Evolutionary conservation across 2,329 filamentous ascomycete species (phyloP).

Genomic region (Coniochaeta sp.): DNA sequence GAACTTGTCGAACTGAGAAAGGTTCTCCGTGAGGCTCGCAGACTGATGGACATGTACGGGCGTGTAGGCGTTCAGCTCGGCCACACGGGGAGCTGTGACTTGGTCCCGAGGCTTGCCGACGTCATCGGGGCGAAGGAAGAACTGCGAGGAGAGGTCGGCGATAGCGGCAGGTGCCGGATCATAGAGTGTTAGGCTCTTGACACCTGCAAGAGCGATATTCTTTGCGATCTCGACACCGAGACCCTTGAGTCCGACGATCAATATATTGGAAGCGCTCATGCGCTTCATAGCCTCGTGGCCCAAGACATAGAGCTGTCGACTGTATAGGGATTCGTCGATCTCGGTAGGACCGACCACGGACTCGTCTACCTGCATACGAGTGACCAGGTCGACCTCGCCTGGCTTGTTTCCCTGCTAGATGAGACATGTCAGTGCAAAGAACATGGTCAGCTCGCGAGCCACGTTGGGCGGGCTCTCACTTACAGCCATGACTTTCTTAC

Average conservation of each 20-base stretch:
- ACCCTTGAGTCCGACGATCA: constrained; percentile 86
- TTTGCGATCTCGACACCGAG: constrained; percentile 97
- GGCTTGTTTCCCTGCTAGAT: constrained; percentile 40
- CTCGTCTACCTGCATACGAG: constrained; percentile 59
- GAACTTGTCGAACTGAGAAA: constrained; percentile 80
- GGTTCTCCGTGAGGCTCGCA: constrained; percentile 60
- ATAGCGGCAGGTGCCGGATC: constrained; percentile 81
- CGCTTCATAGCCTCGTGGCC: constrained; percentile 91
- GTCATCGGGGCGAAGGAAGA: constrained; percentile 85
- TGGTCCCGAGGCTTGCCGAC: constrained; percentile 86
- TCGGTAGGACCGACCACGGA: constrained; percentile 47
- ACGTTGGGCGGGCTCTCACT: constrained; percentile 20
- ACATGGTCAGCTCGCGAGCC: background rate
- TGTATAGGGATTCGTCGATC: constrained; percentile 69
- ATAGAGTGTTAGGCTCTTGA: constrained; percentile 92
- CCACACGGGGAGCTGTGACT: constrained; percentile 80
- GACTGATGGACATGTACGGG: constrained; percentile 73
- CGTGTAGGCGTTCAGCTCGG: constrained; percentile 94
- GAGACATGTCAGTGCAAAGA: constrained; percentile 2
- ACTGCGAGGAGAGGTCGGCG: constrained; percentile 90
- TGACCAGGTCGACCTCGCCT: constrained; percentile 54
- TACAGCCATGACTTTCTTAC: constrained; percentile 57
- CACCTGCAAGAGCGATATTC: constrained; percentile 94
- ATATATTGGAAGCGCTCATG: constrained; percentile 92
- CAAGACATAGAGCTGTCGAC: constrained; percentile 64